Percentiles rank a stretch among this genome's conserved stretches.
Evolutionary conservation across 306 rosid genomes (phyloP).

Genomic region (Purshia tridentata): DNA sequence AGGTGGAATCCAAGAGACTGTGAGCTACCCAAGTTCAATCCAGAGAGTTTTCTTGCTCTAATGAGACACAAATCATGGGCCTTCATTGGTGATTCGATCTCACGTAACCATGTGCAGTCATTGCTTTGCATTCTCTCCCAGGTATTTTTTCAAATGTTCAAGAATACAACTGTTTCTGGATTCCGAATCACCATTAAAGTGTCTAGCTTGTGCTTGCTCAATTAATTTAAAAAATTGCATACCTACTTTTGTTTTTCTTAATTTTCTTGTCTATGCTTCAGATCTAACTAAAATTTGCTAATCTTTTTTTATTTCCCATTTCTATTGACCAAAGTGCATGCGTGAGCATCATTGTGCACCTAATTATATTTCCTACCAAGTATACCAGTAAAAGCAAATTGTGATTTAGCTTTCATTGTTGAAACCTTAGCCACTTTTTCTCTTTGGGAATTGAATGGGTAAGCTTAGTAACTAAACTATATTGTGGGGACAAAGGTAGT

Average conservation of each 20-base stretch:
- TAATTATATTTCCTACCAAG: neutral
- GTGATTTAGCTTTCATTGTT: neutral
- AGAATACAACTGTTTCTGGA: too few species aligned
- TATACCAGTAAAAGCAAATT: neutral
- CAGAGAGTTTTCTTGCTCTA: constrained; percentile 51
- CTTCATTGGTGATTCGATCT: constrained; percentile 82
- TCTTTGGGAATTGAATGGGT: constrained; percentile 8
- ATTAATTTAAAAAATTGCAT: too few species aligned
- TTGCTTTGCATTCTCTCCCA: constrained; percentile 76
- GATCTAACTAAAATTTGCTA: neutral
- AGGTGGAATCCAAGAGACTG: constrained; percentile 74
- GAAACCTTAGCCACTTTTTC: constrained; percentile 4
- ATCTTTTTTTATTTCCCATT: neutral
- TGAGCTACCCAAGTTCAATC: constrained; percentile 55
- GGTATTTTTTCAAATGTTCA: constrained; percentile 31
- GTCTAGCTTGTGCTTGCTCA: too few species aligned
- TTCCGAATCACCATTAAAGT: too few species aligned
- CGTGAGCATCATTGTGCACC: neutral
- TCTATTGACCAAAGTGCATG: neutral
- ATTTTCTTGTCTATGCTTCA: neutral
- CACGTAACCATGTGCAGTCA: constrained; percentile 80
- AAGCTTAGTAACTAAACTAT: neutral
- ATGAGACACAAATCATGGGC: constrained; percentile 71
- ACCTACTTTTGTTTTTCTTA: too few species aligned
- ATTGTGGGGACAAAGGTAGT: neutral